Conservation (phyloP, 768 basidiomycete genomes). For the Trametes villosa region DNA sequence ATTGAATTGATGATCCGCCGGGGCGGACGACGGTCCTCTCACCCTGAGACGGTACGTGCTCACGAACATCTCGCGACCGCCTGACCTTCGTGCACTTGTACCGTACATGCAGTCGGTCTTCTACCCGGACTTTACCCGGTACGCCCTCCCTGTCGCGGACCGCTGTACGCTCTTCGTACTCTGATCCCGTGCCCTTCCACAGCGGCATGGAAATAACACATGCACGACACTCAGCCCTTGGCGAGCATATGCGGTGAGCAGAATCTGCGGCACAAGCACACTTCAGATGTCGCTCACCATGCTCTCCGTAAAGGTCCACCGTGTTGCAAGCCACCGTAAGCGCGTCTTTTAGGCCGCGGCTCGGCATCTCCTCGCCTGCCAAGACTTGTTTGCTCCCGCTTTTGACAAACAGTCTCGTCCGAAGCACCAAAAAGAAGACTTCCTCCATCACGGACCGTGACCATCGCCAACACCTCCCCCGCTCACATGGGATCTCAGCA, state of each 20-base stretch:
- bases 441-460: slow-evolving; percentile 8
- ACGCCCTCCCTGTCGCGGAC: not conserved
- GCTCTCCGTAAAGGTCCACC: not conserved
- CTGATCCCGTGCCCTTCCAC: not conserved
- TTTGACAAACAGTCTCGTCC: slow-evolving; percentile 3
- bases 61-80: not conserved
- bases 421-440: not conserved
- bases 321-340: not conserved
- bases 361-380: slow-evolving; percentile 20
- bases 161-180: not conserved
- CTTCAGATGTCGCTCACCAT: too few species aligned
- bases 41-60: not conserved
- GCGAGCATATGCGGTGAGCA: too few species aligned
- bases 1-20: not conserved
- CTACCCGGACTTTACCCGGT: slow-evolving; percentile 10
- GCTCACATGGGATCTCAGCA: slow-evolving; percentile 13
- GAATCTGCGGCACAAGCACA: too few species aligned
- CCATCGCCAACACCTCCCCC: not conserved
- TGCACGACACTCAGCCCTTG: too few species aligned
- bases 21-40: not conserved
- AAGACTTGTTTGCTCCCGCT: not conserved
- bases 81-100: slow-evolving; percentile 2
- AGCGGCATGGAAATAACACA: too few species aligned
- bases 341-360: not conserved
- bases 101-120: not conserved